Base-by-base conservation (phyloP, 1,139 yeast genomes). In the Hemisphaericaspora lyxosophila region DNA sequence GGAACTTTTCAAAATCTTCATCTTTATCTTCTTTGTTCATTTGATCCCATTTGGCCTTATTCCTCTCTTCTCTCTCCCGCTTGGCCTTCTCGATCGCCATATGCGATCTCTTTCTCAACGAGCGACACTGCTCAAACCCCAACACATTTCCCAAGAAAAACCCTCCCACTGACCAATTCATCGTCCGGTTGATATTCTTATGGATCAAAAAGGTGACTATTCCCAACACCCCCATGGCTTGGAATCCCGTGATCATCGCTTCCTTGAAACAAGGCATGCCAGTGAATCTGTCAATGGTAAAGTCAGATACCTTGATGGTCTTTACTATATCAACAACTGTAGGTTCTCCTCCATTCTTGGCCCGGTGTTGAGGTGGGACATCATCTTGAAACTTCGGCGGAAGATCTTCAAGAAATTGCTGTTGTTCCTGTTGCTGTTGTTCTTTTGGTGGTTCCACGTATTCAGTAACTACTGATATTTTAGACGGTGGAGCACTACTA, bases 121-220 rank as follows among this genome's bases (percentile, higher is more conserved):
- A 74, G 43, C 96, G 71, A 58, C 97, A 90, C 60, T 87, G 95
- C 59, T 90, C 96, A 96, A 96, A 90, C 1, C 95, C 87, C 26
- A 86, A 82, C 1, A 85, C 72, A 36, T 87, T 81, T 1, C 96
- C 97, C 26, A 88, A 59, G 44, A 86, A 63, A 48, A 89, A 78
- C 4, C 95, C 95, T 32, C 87, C 85, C 36, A 86, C 72, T 5
- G 83, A 82, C 96, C 97, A 90, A 58, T 89, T 86, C 23, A 80
- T 66, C 1, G 94, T 80, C 45, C 75, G 73, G 6, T 67, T 55
- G 1, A 82, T 70, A 28, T 82, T 76, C 50, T 83, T 80, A 49
- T 85, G 86, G 38, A 85, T 78, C 26, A 82, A 55, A 43, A 83
- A 80, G 38, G 90, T 78, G 26, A 87, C 85, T 0, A 82, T 75